Conservation (phyloP, 2,329 filamentous ascomycete species). For the Podosphaera aphanis region DNA sequence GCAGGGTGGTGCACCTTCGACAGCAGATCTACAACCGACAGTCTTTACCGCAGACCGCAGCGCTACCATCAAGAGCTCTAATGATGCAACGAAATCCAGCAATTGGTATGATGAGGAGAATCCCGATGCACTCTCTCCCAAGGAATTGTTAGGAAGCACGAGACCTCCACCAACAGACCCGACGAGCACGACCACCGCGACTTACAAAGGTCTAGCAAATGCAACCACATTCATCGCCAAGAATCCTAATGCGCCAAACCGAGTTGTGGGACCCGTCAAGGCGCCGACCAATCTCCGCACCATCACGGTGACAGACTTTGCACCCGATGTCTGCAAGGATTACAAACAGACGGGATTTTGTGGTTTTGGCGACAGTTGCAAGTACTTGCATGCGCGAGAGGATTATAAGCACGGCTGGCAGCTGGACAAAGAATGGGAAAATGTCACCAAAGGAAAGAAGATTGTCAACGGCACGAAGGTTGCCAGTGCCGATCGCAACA, state of each 20-base stretch:
- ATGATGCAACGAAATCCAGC: slow-evolving; percentile 72
- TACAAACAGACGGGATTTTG: slow-evolving; percentile 52
- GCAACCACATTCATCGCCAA: slow-evolving; percentile 52
- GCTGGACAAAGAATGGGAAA: slow-evolving; percentile 84
- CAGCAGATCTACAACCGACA: slow-evolving; percentile 25
- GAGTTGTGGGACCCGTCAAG: slow-evolving; percentile 65
- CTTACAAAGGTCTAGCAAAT: slow-evolving; percentile 53
- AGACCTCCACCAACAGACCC: slow-evolving; percentile 16
- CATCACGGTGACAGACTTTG: slow-evolving; percentile 74
- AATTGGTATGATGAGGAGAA: slow-evolving; percentile 74
- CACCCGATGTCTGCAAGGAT: slow-evolving; percentile 87
- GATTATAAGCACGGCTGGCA: slow-evolving; percentile 88
- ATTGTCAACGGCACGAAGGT: slow-evolving; percentile 29
- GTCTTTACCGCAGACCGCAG: slow-evolving; percentile 37
- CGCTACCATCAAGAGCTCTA: slow-evolving; percentile 38
- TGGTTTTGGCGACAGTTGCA: slow-evolving; percentile 33
- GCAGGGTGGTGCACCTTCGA: slow-evolving; percentile 18
- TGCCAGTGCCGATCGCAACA: slow-evolving; percentile 14
- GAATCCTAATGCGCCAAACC: slow-evolving; percentile 48
- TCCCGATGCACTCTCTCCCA: slow-evolving; percentile 16
- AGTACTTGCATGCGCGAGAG: slow-evolving; percentile 52
- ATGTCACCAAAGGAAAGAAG: slow-evolving; percentile 48
- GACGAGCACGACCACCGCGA: slow-evolving; percentile 46
- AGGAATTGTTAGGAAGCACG: slow-evolving; percentile 36
- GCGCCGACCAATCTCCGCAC: slow-evolving; percentile 74